These are phyloP conservation scores for Nakaseomyces glabratus DNA, from an alignment of 1,139 yeast species.

Conservation along the genomic window DNA sequence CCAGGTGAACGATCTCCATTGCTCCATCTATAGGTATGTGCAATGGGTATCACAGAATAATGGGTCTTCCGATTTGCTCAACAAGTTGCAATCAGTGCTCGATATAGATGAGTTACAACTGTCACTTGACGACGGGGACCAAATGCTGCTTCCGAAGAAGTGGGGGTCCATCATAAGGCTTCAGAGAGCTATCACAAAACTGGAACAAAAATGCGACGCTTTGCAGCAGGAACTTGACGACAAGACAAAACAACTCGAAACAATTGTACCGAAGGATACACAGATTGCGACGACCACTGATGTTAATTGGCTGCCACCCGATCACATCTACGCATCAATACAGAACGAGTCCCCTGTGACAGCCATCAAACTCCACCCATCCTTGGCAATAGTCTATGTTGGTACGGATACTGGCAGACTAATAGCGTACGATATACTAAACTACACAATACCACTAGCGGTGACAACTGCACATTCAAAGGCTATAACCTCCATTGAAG, in stretches of 20 bases:
- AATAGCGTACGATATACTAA: slow-evolving; percentile 63
- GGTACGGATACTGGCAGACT: slow-evolving; percentile 72
- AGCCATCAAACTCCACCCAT: slow-evolving; percentile 64
- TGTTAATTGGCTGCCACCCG: slow-evolving; percentile 61
- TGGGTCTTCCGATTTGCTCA: neutral
- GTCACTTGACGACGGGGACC: slow-evolving; percentile 17
- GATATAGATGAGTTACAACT: slow-evolving; percentile 9
- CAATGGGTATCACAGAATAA: neutral
- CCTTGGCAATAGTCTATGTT: slow-evolving; percentile 52
- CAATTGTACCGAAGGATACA: slow-evolving; percentile 12
- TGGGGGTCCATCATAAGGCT: slow-evolving; percentile 82
- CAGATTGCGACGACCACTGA: slow-evolving; percentile 29
- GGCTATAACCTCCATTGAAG: slow-evolving; percentile 52
- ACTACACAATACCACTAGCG: slow-evolving; percentile 56
- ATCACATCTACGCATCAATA: slow-evolving; percentile 10
- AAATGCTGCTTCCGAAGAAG: slow-evolving; percentile 56
- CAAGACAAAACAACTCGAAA: slow-evolving; percentile 16
- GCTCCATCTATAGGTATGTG: neutral
- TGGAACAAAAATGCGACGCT: slow-evolving; percentile 29
- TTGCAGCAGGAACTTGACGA: slow-evolving; percentile 2
- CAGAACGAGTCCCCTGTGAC: slow-evolving; percentile 45
- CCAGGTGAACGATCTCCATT: slow-evolving; percentile 1
- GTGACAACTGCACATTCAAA: slow-evolving; percentile 72
- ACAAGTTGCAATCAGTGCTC: slow-evolving; percentile 8
- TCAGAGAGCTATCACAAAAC: slow-evolving; percentile 64